Base-by-base conservation (phyloP, 352 stramenopile species). In the Elongisporangium anandrum region DNA sequence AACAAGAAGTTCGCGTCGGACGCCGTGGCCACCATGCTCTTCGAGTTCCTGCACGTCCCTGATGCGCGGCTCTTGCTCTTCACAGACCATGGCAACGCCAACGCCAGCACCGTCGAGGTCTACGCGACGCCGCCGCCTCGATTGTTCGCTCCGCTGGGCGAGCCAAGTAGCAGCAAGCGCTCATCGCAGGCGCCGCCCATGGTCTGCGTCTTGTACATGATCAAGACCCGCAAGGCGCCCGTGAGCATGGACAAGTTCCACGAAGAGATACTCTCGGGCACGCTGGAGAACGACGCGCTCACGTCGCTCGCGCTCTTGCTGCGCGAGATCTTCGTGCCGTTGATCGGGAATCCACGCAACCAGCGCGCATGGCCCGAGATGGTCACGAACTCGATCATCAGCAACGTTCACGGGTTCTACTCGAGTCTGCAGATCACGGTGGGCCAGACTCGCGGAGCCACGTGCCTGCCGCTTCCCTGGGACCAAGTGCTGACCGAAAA, bases 401-500 rank as follows among this genome's bases (percentile, higher is more conserved):
- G 74, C 67, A 91, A 92, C 45, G 66, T 91, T 1, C 80, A 92
- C 53, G 72, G 75, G 34, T 94, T 94, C 65, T 91, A 87, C 56
- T 90, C 82, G 8, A 94, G 77, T 34, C 49, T 97, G 9, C 86
- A 96, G 69, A 97, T 97, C 69, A 96, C 83, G 0, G 70, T 94
- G 12, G 89, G 89, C 2, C 86, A 96, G 59, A 92, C 89, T 16
- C 75, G 87, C 23, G 89, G 89, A 0, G 77, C 75, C 4, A 96
- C 89, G 24, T 94, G 82, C 63, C 70, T 97, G 20, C 88, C 89
- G 2, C 65, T 97, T 22, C 89, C 89, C 0, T 92, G 86, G 81
- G 79, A 92, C 55, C 79, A 90, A 52, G 70, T 84, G 17, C 65
- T 88, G 24, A 84, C 74, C 20, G 79, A 88, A 19, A 89, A 72